These are phyloP conservation scores for Clarireedia paspali DNA, from an alignment of 2,329 filamentous ascomycete species.

Conservation along the genomic window DNA sequence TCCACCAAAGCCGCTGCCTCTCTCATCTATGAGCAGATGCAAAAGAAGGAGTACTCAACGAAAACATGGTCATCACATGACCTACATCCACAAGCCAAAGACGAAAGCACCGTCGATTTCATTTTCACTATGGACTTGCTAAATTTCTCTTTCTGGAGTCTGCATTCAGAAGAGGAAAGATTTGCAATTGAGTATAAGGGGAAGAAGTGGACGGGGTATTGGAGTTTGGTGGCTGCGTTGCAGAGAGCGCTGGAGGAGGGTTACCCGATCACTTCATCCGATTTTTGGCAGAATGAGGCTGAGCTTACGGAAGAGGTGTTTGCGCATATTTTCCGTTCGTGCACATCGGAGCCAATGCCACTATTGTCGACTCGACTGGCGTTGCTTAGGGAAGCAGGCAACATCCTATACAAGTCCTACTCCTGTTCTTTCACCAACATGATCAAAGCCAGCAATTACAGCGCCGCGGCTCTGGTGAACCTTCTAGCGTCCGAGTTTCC, in stretches of 20 bases:
- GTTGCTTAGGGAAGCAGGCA: slow-evolving; percentile 76
- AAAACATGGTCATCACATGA: slow-evolving; percentile 83
- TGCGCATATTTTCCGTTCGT: slow-evolving; percentile 74
- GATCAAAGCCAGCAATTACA: slow-evolving; percentile 65
- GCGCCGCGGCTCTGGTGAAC: slow-evolving; percentile 80
- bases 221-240: slow-evolving; percentile 81
- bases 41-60: slow-evolving; percentile 73
- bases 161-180: slow-evolving; percentile 54
- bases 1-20: slow-evolving; percentile 77
- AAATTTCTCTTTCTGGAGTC: slow-evolving; percentile 97
- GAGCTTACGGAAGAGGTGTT: slow-evolving; percentile 70
- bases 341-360: slow-evolving; percentile 80
- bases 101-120: slow-evolving; percentile 76
- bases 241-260: slow-evolving; percentile 85
- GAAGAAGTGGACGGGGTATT: slow-evolving; percentile 86
- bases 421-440: slow-evolving; percentile 66
- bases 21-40: slow-evolving; percentile 74
- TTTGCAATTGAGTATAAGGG: slow-evolving; percentile 79
- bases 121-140: slow-evolving; percentile 96
- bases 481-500: slow-evolving; percentile 72
- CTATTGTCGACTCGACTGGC: slow-evolving; percentile 68
- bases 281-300: slow-evolving; percentile 75
- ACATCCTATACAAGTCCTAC: slow-evolving; percentile 74
- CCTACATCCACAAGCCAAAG: slow-evolving; percentile 76
- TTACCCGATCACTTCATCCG: slow-evolving; percentile 75